Conservation (phyloP, 208 protist species). For the Blastocrithidia nonstop region DNA sequence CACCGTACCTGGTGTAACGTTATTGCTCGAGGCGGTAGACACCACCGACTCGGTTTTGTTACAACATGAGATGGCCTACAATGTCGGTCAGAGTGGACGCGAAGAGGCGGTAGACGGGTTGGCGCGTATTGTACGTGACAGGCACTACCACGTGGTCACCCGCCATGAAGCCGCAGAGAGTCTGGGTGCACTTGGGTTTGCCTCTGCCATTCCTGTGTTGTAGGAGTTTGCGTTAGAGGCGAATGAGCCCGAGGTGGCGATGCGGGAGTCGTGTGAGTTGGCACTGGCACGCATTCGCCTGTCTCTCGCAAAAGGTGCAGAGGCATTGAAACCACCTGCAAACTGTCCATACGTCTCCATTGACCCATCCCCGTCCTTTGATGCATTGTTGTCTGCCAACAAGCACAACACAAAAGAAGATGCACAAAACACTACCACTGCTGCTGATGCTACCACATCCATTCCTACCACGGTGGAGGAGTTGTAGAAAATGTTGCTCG, state of each 20-base stretch:
- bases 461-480: slow-evolving; percentile 24
- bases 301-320: slow-evolving; percentile 32
- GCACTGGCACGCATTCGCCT: slow-evolving; percentile 63
- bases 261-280: slow-evolving; percentile 92
- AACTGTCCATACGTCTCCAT: slow-evolving; percentile 75
- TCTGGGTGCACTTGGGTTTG: slow-evolving; percentile 74
- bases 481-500: slow-evolving; percentile 41
- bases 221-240: slow-evolving; percentile 22
- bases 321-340: slow-evolving; percentile 21
- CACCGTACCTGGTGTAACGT: slow-evolving; percentile 22
- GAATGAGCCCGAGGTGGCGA: slow-evolving; percentile 36
- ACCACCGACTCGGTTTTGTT: slow-evolving; percentile 88
- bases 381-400: slow-evolving; percentile 5
- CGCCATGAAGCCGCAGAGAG: slow-evolving; percentile 94
- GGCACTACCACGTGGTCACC: slow-evolving; percentile 88
- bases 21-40: slow-evolving; percentile 61
- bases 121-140: slow-evolving; percentile 37
- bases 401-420: slow-evolving; percentile 1
- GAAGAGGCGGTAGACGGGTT: slow-evolving; percentile 64
- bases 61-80: slow-evolving; percentile 96
- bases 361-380: slow-evolving; percentile 85
- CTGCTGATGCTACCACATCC: not conserved
- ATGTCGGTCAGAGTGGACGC: slow-evolving; percentile 90
- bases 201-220: slow-evolving; percentile 22
- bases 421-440: not conserved